Evolutionary conservation across 2,329 filamentous ascomycete genomes (phyloP).

Genomic region (Claviceps sp.): DNA sequence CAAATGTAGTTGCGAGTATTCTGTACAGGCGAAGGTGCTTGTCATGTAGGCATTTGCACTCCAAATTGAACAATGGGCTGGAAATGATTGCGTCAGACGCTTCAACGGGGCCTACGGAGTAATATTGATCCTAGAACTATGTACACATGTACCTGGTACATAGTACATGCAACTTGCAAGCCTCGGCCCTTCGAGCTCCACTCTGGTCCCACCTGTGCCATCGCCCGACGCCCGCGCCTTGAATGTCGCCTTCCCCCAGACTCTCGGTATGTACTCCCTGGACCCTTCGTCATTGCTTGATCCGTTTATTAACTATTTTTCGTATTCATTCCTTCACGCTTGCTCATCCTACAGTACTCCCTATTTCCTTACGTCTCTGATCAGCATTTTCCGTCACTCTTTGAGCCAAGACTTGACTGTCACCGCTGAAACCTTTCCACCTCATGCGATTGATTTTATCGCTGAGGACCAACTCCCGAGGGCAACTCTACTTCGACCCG

Average conservation of each 20-base stretch:
- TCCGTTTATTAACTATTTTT: neutral
- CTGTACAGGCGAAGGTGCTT: neutral
- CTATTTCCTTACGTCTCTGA: neutral
- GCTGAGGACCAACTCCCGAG: neutral
- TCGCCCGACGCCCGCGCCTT: neutral
- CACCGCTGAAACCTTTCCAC: neutral
- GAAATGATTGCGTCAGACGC: neutral
- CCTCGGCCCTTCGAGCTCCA: no score
- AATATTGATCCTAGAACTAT: neutral
- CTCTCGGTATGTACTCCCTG: neutral
- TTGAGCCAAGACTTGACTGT: neutral
- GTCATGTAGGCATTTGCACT: neutral
- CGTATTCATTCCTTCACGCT: neutral
- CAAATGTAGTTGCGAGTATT: neutral
- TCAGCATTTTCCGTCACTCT: neutral
- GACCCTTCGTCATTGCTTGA: neutral
- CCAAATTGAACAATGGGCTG: neutral
- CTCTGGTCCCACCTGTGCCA: neutral
- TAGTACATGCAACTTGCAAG: no score
- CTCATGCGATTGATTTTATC: neutral
- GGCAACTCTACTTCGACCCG: neutral
- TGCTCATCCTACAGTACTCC: neutral
- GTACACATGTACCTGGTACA: neutral
- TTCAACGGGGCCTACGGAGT: neutral
- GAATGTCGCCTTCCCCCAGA: neutral